Base-by-base conservation (phyloP, 2,329 filamentous ascomycete species). In the Alternaria alternata region DNA sequence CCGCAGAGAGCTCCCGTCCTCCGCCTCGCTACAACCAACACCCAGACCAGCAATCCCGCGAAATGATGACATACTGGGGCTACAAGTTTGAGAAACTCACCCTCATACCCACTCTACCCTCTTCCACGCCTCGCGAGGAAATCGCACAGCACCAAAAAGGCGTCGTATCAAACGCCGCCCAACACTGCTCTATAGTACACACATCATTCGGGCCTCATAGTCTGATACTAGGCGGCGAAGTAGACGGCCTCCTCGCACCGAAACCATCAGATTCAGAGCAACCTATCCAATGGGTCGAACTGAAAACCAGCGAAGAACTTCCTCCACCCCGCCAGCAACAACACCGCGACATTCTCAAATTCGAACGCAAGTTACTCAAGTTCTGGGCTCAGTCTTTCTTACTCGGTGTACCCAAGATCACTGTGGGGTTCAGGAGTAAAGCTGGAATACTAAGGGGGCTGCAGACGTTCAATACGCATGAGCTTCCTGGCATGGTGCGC, bases 301-400 rank as follows among this genome's bases (percentile, higher is more conserved):
- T 99, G 59, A 99, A 99, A 77, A 99, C 95, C 0, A 88, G 88
- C n/a, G 89, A 87, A 41, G 88, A 91, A 65, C 89, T 94, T 51
- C 71, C 71, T 3, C 66, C 68, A 2, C 62, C 62, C 4, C 70
- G 73, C 6, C 63, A 69, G 22, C 83, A 84, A 52, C 86, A 86
- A 61, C 85, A 89, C 2, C 85, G 87, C 47, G 91, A 95, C 71
- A 84, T 88, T 73, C 79, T 89, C 20, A 90, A 88, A 64, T 97
- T 94, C 75, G 92, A 97, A 79, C 87, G 91, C 49, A 98, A 98
- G 77, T 85, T 98, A 55, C 87, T 96, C 79, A 96, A 96, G 73
- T 97, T 94, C 80, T 99, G 95, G 95, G 92, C 94, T 14, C 95
- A 98, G 78, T 96, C 92, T 0, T 99, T 97, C 74, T 84, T 99